These are phyloP conservation scores for Xanthoparmelia taractica DNA, from an alignment of 495 filamentous ascomycete genomes.

Conservation along the genomic window DNA sequence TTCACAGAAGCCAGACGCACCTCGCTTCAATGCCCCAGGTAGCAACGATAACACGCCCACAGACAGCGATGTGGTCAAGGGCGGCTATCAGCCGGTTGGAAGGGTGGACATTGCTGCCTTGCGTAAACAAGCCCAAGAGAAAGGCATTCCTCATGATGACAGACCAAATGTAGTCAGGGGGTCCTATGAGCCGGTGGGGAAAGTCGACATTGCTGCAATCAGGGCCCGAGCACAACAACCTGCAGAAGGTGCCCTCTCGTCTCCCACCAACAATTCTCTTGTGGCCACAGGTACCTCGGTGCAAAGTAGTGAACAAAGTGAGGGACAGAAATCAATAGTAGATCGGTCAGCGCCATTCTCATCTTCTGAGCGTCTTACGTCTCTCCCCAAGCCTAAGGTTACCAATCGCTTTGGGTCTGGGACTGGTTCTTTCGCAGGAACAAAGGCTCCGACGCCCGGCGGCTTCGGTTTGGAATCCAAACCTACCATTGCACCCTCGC, in stretches of 20 bases:
- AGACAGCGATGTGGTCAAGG: slow-evolving; percentile 63
- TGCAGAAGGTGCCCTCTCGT: slow-evolving; percentile 33
- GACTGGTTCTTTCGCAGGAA: slow-evolving; percentile 66
- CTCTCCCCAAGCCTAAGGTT: slow-evolving; percentile 88
- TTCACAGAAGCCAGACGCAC: slow-evolving; percentile 57
- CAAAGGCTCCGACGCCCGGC: slow-evolving; percentile 75
- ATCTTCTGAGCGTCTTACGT: slow-evolving; percentile 71
- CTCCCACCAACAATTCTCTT: slow-evolving; percentile 30
- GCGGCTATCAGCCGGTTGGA: slow-evolving; percentile 91
- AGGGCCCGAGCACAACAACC: slow-evolving; percentile 68
- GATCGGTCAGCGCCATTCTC: slow-evolving; percentile 61
- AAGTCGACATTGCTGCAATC: slow-evolving; percentile 92
- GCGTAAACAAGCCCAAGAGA: slow-evolving; percentile 64
- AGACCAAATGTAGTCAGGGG: slow-evolving; percentile 79
- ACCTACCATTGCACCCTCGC: slow-evolving; percentile 42
- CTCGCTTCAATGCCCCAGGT: slow-evolving; percentile 41
- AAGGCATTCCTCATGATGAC: slow-evolving; percentile 55
- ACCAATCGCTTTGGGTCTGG: slow-evolving; percentile 72
- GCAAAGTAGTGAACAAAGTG: slow-evolving; percentile 32
- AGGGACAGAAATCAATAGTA: slow-evolving; percentile 50
- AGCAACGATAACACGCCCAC: slow-evolving; percentile 28
- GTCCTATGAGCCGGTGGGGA: slow-evolving; percentile 84
- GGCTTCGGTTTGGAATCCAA: slow-evolving; percentile 51
- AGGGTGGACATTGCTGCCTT: slow-evolving; percentile 94
- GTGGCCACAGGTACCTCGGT: slow-evolving; percentile 34